Base-by-base conservation (phyloP, 495 filamentous ascomycete genomes). In the Aspergillus haitiensis region DNA sequence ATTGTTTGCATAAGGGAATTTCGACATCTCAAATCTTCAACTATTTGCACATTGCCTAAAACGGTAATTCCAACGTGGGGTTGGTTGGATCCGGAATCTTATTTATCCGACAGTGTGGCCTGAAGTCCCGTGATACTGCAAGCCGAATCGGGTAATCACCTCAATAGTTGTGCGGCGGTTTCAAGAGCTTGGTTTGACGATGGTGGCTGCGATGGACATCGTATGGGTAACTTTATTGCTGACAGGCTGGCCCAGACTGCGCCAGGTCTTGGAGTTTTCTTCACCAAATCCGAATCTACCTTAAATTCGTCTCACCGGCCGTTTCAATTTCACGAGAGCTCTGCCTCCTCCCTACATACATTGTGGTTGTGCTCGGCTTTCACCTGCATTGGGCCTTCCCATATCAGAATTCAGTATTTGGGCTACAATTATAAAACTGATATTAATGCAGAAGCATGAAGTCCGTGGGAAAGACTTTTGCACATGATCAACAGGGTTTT, bases 1-100 rank as follows among this genome's bases (percentile, higher is more conserved):
- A 40, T 9, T 5, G n/a, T 9, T 51, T 31, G 48, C 48, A 31
- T 51, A 51, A 51, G 34, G 34, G 48, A 51, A 33, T 51, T 21
- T 21, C 32, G 34, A 51, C 21, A 51, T 51, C 32, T 51, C 48
- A 51, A 51, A 12, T 7, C 10, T 21, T 51, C 48, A 34, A 33
- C 16, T 21, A 12, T 47, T 47, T 34, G 1, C 12, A 7, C 18
- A 34, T 32, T 34, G 32, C 48, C 48, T 11, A 15, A 51, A 33
- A 33, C 32, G 48, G 48, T 21, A 51, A 51, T 34, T 51, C 48
- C 48, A 51, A 51, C 48, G 48, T 51, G 48, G 48, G 48, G 48
- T 51, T 51, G 48, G 44, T 35, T 54, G 52, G 52, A 42, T 21
- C 16, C 52, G 52, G 52, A 8, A 42, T 54, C 36, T 42, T 40